Evolutionary conservation across 2,329 filamentous ascomycete genomes (phyloP).

Genomic region (Pseudogymnoascus sp.): DNA sequence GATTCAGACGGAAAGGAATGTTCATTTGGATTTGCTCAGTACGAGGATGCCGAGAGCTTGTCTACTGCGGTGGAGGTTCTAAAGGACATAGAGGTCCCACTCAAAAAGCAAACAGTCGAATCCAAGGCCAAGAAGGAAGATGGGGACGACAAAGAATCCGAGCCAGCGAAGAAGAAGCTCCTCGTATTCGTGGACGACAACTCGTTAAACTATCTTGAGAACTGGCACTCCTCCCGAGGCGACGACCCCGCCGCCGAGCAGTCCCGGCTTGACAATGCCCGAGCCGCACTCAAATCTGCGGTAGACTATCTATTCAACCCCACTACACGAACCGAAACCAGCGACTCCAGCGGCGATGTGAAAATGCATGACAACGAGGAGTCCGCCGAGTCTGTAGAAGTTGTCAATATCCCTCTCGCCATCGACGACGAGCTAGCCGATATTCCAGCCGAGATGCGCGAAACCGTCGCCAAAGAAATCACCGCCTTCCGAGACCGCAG

Average conservation of each 20-base stretch:
- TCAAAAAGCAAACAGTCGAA: slow-evolving; percentile 59
- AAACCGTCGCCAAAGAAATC: slow-evolving; percentile 89
- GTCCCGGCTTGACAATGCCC: slow-evolving; percentile 61
- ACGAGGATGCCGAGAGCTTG: slow-evolving; percentile 82
- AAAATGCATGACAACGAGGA: slow-evolving; percentile 56
- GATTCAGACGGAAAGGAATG: slow-evolving; percentile 68
- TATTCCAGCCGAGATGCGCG: slow-evolving; percentile 91
- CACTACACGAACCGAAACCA: slow-evolving; percentile 34
- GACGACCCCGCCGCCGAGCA: slow-evolving; percentile 55
- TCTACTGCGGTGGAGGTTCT: slow-evolving; percentile 78
- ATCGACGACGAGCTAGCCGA: slow-evolving; percentile 91
- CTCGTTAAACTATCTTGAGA: slow-evolving; percentile 76
- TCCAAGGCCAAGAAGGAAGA: slow-evolving; percentile 36
- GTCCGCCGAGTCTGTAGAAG: slow-evolving; percentile 61
- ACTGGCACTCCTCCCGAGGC: slow-evolving; percentile 59
- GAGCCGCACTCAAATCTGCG: slow-evolving; percentile 56
- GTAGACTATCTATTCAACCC: slow-evolving; percentile 68
- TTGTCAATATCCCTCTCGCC: slow-evolving; percentile 80
- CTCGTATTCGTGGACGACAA: slow-evolving; percentile 72
- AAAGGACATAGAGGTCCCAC: slow-evolving; percentile 70
- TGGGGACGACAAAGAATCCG: slow-evolving; percentile 28
- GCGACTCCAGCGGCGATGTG: slow-evolving; percentile 58
- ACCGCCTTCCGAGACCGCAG: slow-evolving; percentile 88
- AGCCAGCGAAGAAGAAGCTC: slow-evolving; percentile 57
- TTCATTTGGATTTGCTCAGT: slow-evolving; percentile 92